phyloP scores from a whole-genome alignment of 805 yeast genomes.

The Metschnikowia reukaufii region DNA sequence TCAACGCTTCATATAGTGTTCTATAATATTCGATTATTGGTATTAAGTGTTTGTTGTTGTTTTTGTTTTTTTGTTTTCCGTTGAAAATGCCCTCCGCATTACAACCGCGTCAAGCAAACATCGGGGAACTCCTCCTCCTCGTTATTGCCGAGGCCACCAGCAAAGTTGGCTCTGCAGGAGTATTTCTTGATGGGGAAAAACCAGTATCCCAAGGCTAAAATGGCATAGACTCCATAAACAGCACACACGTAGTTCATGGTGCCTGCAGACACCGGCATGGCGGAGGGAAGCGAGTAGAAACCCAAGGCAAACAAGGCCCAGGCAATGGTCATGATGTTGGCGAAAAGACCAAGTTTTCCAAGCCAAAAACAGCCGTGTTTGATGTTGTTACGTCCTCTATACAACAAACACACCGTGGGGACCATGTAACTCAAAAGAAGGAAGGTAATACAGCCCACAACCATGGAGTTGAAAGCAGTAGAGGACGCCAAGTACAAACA shows the following conservation, averaged over 20 bases:
- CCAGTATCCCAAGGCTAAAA: slow-evolving; percentile 41
- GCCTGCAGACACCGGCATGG: slow-evolving; percentile 29
- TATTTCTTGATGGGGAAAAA: slow-evolving; percentile 41
- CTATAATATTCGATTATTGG: too few species aligned
- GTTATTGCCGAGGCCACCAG: slow-evolving; percentile 41
- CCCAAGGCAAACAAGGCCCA: slow-evolving; percentile 41
- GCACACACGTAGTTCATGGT: slow-evolving; percentile 32
- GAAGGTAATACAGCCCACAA: slow-evolving; percentile 39
- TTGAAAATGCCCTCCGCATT: background rate
- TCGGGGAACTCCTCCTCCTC: slow-evolving; percentile 47
- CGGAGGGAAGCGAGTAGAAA: slow-evolving; percentile 39
- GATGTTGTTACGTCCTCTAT: slow-evolving; percentile 38
- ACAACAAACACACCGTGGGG: slow-evolving; percentile 35
- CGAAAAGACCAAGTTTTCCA: slow-evolving; percentile 36
- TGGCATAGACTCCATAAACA: slow-evolving; percentile 31
- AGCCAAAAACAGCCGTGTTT: slow-evolving; percentile 44
- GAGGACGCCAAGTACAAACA: slow-evolving; percentile 36
- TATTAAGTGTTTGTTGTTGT: too few species aligned
- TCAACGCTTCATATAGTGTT: too few species aligned
- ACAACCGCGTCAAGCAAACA: slow-evolving; percentile 32
- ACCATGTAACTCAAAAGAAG: slow-evolving; percentile 37
- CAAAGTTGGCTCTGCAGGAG: slow-evolving; percentile 40
- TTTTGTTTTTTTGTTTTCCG: background rate
- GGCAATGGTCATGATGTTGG: slow-evolving; percentile 32
- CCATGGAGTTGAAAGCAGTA: slow-evolving; percentile 44